Conservation (phyloP, 1,284 basidiomycete species). For the Melampsora americana region DNA sequence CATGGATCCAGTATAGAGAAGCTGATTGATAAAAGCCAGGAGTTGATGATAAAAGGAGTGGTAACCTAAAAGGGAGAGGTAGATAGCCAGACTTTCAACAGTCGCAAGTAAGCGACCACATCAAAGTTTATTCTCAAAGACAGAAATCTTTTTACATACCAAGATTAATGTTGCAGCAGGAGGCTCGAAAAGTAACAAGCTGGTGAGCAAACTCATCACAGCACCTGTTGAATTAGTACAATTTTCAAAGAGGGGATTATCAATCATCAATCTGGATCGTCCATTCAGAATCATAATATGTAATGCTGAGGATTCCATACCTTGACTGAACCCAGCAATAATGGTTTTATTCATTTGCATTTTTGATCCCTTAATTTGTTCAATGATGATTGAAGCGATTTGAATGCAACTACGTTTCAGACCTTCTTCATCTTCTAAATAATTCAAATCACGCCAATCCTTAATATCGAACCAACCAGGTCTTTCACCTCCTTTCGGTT, state of each 20-base stretch:
- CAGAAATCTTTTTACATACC: background rate
- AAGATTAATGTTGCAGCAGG: constrained; percentile 6
- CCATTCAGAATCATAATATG: background rate
- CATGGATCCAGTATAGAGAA: constrained; percentile 33
- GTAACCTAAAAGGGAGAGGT: constrained; percentile 23
- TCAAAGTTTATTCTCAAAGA: background rate
- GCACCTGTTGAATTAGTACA: constrained; percentile 8
- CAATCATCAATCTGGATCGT: background rate
- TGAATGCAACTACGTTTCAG: constrained; percentile 12
- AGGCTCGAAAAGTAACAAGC: constrained; percentile 5
- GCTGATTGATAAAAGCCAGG: constrained; percentile 8
- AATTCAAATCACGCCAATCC: constrained; percentile 25
- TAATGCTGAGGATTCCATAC: background rate
- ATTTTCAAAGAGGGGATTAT: background rate
- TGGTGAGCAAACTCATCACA: constrained; percentile 13
- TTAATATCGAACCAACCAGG: constrained; percentile 35
- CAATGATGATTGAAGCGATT: constrained; percentile 6
- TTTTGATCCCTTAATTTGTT: constrained; percentile 10
- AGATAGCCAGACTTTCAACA: constrained; percentile 29
- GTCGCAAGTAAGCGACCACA: background rate
- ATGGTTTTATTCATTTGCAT: constrained; percentile 33
- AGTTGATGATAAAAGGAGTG: background rate
- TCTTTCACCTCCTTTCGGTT: constrained; percentile 5
- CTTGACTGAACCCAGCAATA: constrained; percentile 36
- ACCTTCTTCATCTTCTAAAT: constrained; percentile 32